Evolutionary conservation across 1,139 yeast species (phyloP).

Genomic region (Wickerhamomyces sp.): DNA sequence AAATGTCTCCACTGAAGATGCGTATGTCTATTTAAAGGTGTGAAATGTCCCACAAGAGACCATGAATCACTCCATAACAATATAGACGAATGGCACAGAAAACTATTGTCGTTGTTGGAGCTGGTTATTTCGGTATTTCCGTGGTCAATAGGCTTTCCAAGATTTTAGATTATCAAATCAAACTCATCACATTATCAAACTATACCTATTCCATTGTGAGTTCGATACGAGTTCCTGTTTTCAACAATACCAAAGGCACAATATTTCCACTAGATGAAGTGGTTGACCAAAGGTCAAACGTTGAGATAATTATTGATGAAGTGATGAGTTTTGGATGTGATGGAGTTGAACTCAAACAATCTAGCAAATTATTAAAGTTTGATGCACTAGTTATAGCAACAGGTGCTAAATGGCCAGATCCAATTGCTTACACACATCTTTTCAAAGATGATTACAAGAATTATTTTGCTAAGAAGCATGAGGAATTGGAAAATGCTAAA

Average conservation of each 20-base stretch:
- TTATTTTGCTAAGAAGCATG: conserved; percentile 10
- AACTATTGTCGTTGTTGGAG: conserved; percentile 16
- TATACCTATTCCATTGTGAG: conserved; percentile 7
- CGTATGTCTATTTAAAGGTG: no score
- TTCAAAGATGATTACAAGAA: conserved; percentile 13
- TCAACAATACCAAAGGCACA: conserved; percentile 11
- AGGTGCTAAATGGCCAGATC: conserved; percentile 24
- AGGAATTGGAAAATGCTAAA: conserved; percentile 16
- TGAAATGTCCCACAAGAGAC: no score
- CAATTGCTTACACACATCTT: conserved; percentile 14
- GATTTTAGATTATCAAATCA: conserved; percentile 3
- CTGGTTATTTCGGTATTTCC: conserved; percentile 15
- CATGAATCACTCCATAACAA: no score
- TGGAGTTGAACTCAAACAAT: neutral
- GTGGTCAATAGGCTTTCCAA: conserved; percentile 12
- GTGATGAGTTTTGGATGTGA: conserved; percentile 10
- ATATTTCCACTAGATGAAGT: conserved; percentile 14
- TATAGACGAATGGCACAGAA: conserved; percentile 1
- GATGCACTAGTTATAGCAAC: conserved; percentile 17
- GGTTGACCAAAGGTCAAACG: conserved; percentile 5
- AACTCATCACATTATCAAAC: conserved; percentile 9
- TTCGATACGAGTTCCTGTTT: conserved; percentile 13
- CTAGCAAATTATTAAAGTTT: neutral
- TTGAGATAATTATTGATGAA: conserved; percentile 18
- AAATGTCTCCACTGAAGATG: no score